Percentiles rank a stretch among this genome's conserved stretches.
phyloP scores from a whole-genome alignment of 257 asterid genomes.

The Paraleonurus japonicus region DNA sequence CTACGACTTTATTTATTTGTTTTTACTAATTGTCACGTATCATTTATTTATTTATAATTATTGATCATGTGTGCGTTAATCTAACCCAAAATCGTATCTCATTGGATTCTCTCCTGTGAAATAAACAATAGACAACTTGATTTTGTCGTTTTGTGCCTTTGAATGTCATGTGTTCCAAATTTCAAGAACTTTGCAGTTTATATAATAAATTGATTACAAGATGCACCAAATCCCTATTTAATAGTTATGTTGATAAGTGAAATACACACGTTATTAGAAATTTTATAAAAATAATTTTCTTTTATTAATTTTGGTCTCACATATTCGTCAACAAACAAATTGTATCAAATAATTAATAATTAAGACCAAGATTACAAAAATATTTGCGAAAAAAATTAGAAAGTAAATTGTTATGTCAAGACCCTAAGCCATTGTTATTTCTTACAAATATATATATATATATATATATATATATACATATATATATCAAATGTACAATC shows the following conservation, averaged over 20 bases:
- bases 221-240: conserved; percentile 3
- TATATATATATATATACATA: too few species aligned
- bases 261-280: too few species aligned
- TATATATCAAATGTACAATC: background rate
- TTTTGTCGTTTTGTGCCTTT: conserved; percentile 32
- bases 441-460: too few species aligned
- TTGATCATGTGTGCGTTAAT: background rate
- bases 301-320: too few species aligned
- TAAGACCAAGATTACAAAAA: too few species aligned
- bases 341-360: too few species aligned
- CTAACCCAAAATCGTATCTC: conserved; percentile 8
- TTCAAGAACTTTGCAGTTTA: conserved; percentile 25
- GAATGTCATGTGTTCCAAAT: conserved; percentile 30
- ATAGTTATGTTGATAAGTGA: too few species aligned
- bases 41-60: background rate
- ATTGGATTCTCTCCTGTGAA: conserved; percentile 36
- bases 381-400: too few species aligned
- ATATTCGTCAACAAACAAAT: too few species aligned
- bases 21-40: background rate
- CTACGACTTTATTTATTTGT: background rate
- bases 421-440: too few species aligned
- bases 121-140: conserved; percentile 11
- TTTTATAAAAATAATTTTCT: too few species aligned
- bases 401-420: too few species aligned
- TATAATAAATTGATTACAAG: background rate